Percentiles rank a stretch among this genome's conserved stretches.
Evolutionary conservation across 2,329 filamentous ascomycete species (phyloP).

Genomic region (Epichloe glyceriae): DNA sequence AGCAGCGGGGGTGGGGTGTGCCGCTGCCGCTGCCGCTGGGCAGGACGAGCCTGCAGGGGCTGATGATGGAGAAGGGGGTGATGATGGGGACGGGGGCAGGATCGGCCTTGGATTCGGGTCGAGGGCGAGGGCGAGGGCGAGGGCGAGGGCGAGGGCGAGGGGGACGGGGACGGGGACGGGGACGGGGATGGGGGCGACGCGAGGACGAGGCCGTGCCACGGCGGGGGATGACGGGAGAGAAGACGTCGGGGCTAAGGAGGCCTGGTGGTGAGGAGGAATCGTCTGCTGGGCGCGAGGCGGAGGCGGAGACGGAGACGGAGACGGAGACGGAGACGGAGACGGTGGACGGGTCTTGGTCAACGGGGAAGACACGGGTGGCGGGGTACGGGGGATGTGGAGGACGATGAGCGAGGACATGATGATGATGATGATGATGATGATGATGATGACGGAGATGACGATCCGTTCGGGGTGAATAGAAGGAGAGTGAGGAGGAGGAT

Average conservation of each 20-base stretch:
- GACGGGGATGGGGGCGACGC: no score
- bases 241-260: no score
- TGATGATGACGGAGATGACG: slow-evolving; percentile 17
- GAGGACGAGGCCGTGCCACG: no score
- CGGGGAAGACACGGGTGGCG: not conserved
- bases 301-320: no score
- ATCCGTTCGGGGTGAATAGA: slow-evolving; percentile 23
- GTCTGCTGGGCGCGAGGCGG: not conserved
- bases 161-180: no score
- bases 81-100: slow-evolving; percentile 10
- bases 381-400: not conserved
- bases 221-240: no score
- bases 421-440: slow-evolving; percentile 1
- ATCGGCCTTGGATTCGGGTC: slow-evolving; percentile 11
- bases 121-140: not conserved
- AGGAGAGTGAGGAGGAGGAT: slow-evolving; percentile 17
- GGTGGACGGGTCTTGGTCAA: not conserved
- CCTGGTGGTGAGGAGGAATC: not conserved
- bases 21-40: slow-evolving; percentile 11
- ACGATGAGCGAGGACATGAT: not conserved
- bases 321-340: no score
- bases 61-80: slow-evolving; percentile 32
- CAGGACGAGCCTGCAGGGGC: slow-evolving; percentile 24
- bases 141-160: no score
- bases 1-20: slow-evolving; percentile 12